phyloP scores from a whole-genome alignment of 2,329 filamentous ascomycete species.

The Fusarium sambucinum region DNA sequence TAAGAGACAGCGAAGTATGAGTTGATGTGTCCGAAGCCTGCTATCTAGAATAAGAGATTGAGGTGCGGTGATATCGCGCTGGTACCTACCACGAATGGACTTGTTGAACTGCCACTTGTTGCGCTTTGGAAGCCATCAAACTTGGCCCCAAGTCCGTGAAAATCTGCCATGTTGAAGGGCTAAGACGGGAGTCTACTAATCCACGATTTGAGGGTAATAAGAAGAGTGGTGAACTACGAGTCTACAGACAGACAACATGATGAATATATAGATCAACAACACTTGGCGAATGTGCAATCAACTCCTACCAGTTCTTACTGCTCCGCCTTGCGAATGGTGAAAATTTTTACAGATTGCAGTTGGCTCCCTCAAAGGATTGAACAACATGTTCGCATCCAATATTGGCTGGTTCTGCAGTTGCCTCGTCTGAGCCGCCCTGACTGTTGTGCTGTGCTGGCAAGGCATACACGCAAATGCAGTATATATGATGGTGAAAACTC shows the following conservation, averaged over 20 bases:
- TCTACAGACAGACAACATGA: neutral
- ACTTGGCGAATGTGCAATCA: slow-evolving; percentile 7
- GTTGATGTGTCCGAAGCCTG: slow-evolving; percentile 47
- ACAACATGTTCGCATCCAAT: slow-evolving; percentile 17
- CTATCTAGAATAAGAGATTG: slow-evolving; percentile 32
- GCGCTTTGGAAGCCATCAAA: slow-evolving; percentile 46
- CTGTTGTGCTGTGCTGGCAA: slow-evolving; percentile 32
- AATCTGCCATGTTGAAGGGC: slow-evolving; percentile 35
- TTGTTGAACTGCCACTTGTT: slow-evolving; percentile 40
- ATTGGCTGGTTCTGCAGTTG: slow-evolving; percentile 25
- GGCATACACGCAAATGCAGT: slow-evolving; percentile 14
- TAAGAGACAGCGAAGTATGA: slow-evolving; percentile 44
- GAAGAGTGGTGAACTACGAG: neutral
- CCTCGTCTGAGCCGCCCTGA: slow-evolving; percentile 29
- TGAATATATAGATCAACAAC: slow-evolving; percentile 23
- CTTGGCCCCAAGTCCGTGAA: slow-evolving; percentile 42
- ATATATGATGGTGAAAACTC: slow-evolving; percentile 11
- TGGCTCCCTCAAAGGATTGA: slow-evolving; percentile 29
- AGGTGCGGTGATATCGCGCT: neutral
- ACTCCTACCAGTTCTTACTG: neutral
- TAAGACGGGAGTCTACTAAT: neutral
- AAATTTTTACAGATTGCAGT: slow-evolving; percentile 40
- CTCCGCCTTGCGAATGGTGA: slow-evolving; percentile 3
- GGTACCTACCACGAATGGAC: slow-evolving; percentile 44
- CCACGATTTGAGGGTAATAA: neutral